Base-by-base conservation (phyloP, 345 rosid species). In the Lepidium aucheri region DNA sequence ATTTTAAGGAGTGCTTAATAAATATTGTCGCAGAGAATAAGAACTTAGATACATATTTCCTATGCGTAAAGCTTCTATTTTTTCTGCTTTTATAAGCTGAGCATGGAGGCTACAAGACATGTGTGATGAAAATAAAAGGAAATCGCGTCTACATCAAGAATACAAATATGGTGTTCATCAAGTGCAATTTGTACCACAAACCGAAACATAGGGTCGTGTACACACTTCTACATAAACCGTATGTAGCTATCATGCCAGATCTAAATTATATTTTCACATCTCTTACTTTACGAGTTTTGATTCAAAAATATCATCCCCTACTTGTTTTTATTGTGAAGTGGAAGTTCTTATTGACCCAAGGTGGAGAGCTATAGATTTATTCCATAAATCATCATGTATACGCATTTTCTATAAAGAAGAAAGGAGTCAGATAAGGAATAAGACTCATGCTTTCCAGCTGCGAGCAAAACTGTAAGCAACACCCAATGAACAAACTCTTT, bases 181-280 rank as follows among this genome's bases (percentile, higher is more conserved):
- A 57, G 98, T 93, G 60, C 97, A 93, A 76, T 90, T 95, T 43
- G 97, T 90, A 57, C 98, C 98, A 80, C 94, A 83, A 76, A 93
- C 97, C 56, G 97, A 93, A 76, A 45, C 98, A 62, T 97, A 90
- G 61, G 97, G 97, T 3, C 92, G 98, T 49, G 94, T 90, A 18
- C 98, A 93, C 76, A 93, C 95, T 61, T 93, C 98, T 75, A 93
- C 98, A 64, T 97, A 97, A 45, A 93, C 97, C 38, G 95, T n/a
- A n/a, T n/a, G n/a, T 90, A 54, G 99, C 99, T 51, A 88, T 93
- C 80, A 93, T 93, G 97, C 97, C 97, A 36, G 92, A 93, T 96
- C 97, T 90, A 16, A 44, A 32, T 59, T 64, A 47, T 55, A 46
- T 61, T 24, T 53, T 42, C 55, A 54, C 53, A 34, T 52, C 16